Evolutionary conservation across 2,329 filamentous ascomycete genomes (phyloP).

Genomic region (Stachybotrys chartarum): DNA sequence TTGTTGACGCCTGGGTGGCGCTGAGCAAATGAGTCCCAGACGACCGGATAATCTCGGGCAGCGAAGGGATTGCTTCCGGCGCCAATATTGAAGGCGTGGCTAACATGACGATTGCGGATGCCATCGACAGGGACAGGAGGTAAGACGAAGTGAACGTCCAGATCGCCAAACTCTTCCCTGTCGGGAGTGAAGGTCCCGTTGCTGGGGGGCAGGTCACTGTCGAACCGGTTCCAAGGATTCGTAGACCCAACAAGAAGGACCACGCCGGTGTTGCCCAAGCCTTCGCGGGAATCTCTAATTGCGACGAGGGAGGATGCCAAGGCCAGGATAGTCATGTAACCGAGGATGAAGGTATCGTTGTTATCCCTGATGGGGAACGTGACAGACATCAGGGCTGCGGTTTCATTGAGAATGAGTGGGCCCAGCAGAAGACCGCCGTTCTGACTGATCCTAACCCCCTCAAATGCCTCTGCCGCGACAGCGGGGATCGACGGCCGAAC

Average conservation of each 20-base stretch:
- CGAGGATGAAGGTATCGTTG: conserved; percentile 57
- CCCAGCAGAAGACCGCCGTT: conserved; percentile 64
- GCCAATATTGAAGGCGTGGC: conserved; percentile 23
- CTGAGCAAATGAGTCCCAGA: conserved; percentile 50
- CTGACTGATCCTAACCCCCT: conserved; percentile 40
- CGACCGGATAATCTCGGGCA: conserved; percentile 55
- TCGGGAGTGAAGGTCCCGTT: conserved; percentile 36
- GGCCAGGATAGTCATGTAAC: conserved; percentile 77
- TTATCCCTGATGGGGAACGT: conserved; percentile 70
- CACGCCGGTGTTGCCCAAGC: conserved; percentile 61
- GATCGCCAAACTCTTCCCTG: conserved; percentile 29
- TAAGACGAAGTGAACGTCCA: conserved; percentile 52
- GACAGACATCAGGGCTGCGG: conserved; percentile 70
- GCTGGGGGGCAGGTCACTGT: conserved; percentile 33
- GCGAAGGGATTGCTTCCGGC: conserved; percentile 45
- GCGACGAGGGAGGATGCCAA: conserved; percentile 57
- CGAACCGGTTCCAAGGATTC: conserved; percentile 59
- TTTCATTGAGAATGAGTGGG: conserved; percentile 63
- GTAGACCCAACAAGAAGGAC: conserved; percentile 65
- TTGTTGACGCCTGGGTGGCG: conserved; percentile 50
- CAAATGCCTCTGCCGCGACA: conserved; percentile 41
- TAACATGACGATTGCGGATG: conserved; percentile 39
- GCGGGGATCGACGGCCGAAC: conserved; percentile 32
- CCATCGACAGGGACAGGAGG: conserved; percentile 38
- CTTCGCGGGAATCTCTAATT: conserved; percentile 58